A percentile compares a stretch with the other conserved stretches of the same genome.
phyloP scores from a whole-genome alignment of 768 basidiomycete species.

The Lepiota brunneoincarnata region DNA sequence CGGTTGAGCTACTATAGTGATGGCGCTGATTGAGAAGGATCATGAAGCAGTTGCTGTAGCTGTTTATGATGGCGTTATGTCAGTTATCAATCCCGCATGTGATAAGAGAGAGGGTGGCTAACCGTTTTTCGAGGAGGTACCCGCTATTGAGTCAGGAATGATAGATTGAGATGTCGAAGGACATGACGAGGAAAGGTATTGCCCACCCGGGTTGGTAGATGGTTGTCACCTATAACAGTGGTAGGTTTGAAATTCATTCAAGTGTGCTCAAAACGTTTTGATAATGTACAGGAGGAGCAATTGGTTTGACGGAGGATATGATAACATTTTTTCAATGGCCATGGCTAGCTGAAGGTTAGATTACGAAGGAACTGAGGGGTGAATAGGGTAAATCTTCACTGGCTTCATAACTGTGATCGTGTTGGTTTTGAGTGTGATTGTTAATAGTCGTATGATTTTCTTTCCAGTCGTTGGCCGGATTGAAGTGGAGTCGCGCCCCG shows the following conservation, averaged over 20 bases:
- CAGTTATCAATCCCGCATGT: not conserved
- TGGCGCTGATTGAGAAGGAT: not conserved
- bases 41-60: slow-evolving; percentile 2
- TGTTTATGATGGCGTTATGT: not conserved
- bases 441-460: not conserved
- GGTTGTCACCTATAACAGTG: not conserved
- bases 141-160: not conserved
- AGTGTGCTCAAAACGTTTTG: not conserved
- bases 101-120: not conserved
- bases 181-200: not conserved
- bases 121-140: not conserved
- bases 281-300: not conserved
- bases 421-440: not conserved
- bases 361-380: not conserved
- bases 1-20: too few species aligned
- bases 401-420: not conserved
- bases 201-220: not conserved
- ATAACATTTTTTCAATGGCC: not conserved
- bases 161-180: not conserved
- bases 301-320: not conserved
- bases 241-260: not conserved
- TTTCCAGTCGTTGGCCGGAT: not conserved
- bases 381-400: too few species aligned
- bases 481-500: not conserved
- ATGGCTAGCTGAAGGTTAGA: not conserved